phyloP scores from a whole-genome alignment of 2,329 filamentous ascomycete species.

The Aspergillus versicolor region DNA sequence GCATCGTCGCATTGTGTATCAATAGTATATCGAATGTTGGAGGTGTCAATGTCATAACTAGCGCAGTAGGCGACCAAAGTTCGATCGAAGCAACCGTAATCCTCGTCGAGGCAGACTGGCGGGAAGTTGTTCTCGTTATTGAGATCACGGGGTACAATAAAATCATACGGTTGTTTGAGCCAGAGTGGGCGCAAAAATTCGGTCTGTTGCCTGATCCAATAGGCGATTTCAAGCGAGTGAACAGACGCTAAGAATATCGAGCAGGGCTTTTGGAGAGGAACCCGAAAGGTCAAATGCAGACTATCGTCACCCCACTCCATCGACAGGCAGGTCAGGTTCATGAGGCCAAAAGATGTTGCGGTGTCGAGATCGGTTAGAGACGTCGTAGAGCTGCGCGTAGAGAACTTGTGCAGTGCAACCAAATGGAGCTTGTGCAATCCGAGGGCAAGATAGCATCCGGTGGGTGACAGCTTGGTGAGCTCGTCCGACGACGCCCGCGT shows the following conservation, averaged over 20 bases:
- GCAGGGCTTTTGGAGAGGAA: conserved; percentile 56
- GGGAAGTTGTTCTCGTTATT: conserved; percentile 51
- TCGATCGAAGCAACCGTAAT: conserved; percentile 64
- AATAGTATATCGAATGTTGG: conserved; percentile 64
- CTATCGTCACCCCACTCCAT: conserved; percentile 64
- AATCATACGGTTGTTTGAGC: conserved; percentile 62
- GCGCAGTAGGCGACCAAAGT: conserved; percentile 69
- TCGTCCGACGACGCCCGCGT: conserved; percentile 64
- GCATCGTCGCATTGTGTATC: conserved; percentile 64
- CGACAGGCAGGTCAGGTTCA: conserved; percentile 60
- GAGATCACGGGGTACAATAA: conserved; percentile 58
- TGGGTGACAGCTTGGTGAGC: conserved; percentile 62
- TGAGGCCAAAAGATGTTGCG: conserved; percentile 60
- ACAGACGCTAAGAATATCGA: conserved; percentile 63
- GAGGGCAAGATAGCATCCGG: conserved; percentile 67
- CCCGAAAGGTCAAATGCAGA: conserved; percentile 64
- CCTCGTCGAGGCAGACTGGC: conserved; percentile 52
- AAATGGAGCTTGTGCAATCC: conserved; percentile 69
- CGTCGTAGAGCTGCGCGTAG: conserved; percentile 54
- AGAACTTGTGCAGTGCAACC: conserved; percentile 62
- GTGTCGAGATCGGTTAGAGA: conserved; percentile 52
- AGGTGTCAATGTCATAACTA: conserved; percentile 66
- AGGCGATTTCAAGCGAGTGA: conserved; percentile 63
- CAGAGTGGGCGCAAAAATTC: conserved; percentile 66
- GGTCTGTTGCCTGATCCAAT: conserved; percentile 60